phyloP scores from a whole-genome alignment of 257 asterid genomes.

The Dorcoceras hygrometricum region DNA sequence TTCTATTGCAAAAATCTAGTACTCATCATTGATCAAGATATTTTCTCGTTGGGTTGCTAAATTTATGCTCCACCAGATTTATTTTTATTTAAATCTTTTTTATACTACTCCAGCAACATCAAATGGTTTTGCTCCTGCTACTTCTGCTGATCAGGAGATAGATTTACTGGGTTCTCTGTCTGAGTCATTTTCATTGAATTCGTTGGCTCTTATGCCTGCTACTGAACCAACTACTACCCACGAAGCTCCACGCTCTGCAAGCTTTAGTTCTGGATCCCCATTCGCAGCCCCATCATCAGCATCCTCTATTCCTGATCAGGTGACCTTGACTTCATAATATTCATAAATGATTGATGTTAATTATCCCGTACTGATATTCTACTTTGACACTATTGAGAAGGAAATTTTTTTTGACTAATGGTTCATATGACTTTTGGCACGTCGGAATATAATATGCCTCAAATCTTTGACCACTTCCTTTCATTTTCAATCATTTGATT shows the following conservation, averaged over 20 bases:
- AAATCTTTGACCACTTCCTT: neutral
- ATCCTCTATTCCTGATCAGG: slow-evolving; percentile 54
- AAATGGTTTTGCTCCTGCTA: slow-evolving; percentile 40
- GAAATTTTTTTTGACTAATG: neutral
- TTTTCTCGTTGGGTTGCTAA: slow-evolving; percentile 4
- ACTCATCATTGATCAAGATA: neutral
- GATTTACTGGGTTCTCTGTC: slow-evolving; percentile 77
- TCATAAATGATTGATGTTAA: slow-evolving; percentile 5
- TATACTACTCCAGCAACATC: slow-evolving; percentile 47
- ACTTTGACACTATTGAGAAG: neutral
- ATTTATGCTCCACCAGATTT: slow-evolving; percentile 10
- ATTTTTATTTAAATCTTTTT: slow-evolving; percentile 7
- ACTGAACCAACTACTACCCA: slow-evolving; percentile 33
- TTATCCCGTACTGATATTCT: neutral
- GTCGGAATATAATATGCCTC: neutral
- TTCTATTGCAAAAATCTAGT: neutral
- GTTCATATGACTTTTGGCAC: neutral
- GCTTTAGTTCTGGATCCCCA: slow-evolving; percentile 41
- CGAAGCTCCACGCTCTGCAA: slow-evolving; percentile 46
- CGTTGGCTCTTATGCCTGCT: slow-evolving; percentile 74
- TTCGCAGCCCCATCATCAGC: slow-evolving; percentile 42
- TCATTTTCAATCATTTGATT: neutral
- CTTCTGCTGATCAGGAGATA: slow-evolving; percentile 47
- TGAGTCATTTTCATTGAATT: slow-evolving; percentile 52
- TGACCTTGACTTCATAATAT: slow-evolving; percentile 19